Percentiles rank a stretch among this genome's conserved stretches.
phyloP scores from a whole-genome alignment of 768 basidiomycete genomes.

The Asterophora parasitica region DNA sequence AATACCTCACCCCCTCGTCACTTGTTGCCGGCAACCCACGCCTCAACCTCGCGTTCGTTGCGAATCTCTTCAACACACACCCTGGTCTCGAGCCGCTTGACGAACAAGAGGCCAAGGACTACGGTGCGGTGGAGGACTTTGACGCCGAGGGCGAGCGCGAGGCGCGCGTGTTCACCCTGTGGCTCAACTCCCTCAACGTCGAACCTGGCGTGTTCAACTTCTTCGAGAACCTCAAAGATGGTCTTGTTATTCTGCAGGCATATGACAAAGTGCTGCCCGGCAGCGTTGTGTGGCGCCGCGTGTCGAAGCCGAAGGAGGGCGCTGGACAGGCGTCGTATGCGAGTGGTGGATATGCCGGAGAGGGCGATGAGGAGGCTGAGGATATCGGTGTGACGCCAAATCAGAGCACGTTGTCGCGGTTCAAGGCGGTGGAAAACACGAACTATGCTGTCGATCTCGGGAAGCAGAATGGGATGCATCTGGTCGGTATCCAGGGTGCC shows the following conservation, averaged over 20 bases:
- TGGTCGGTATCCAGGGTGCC: constrained; percentile 96
- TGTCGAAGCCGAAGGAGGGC: constrained; percentile 87
- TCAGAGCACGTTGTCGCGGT: constrained; percentile 82
- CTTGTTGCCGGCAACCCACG: constrained; percentile 94
- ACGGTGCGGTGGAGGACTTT: constrained; percentile 90
- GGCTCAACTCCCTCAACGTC: constrained; percentile 96
- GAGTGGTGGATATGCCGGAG: constrained; percentile 31
- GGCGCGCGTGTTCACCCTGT: constrained; percentile 95
- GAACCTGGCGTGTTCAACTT: constrained; percentile 96
- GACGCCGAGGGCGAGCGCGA: constrained; percentile 99
- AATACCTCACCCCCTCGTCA: constrained; percentile 90
- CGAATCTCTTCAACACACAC: constrained; percentile 97
- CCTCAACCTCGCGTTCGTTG: constrained; percentile 96
- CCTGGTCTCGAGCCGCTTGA: constrained; percentile 94
- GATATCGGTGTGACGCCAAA: constrained; percentile 81
- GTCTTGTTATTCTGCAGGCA: constrained; percentile 86
- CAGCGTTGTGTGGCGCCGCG: constrained; percentile 89
- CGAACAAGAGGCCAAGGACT: constrained; percentile 89
- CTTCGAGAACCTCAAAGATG: constrained; percentile 94
- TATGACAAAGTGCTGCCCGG: constrained; percentile 96
- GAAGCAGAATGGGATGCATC: constrained; percentile 87
- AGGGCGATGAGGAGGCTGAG: constrained; percentile 66
- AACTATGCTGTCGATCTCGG: constrained; percentile 94
- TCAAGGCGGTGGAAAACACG: constrained; percentile 98
- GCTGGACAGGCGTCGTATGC: constrained; percentile 37